Conservation (phyloP, 495 filamentous ascomycete species). For the Entonaema liquescens region DNA sequence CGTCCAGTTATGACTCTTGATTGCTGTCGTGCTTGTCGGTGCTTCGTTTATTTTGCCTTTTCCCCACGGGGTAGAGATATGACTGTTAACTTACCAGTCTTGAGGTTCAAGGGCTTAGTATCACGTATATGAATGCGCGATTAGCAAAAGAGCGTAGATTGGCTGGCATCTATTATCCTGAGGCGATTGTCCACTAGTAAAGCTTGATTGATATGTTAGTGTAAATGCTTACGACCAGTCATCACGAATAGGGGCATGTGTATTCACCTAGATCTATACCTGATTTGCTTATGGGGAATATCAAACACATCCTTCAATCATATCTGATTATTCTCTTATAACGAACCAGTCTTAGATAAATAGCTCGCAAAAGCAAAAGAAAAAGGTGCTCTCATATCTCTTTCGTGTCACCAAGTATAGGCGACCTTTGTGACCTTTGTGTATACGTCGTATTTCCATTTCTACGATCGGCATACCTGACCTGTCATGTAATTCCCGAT, state of each 20-base stretch:
- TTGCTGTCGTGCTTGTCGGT: constrained; percentile 18
- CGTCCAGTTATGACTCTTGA: background rate
- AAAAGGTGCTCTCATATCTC: too few relatives aligned
- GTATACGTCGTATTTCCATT: constrained; percentile 6
- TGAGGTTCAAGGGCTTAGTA: background rate
- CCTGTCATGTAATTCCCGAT: background rate
- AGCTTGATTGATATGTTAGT: background rate
- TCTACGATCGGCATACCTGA: constrained; percentile 22
- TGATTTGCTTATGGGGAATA: background rate
- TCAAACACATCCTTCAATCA: background rate
- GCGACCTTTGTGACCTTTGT: background rate
- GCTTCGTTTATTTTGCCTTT: constrained; percentile 1
- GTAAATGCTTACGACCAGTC: background rate
- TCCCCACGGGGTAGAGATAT: constrained; percentile 25
- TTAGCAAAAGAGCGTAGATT: background rate
- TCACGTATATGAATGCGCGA: background rate
- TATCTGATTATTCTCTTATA: background rate
- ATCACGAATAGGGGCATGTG: background rate
- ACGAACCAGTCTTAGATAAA: background rate
- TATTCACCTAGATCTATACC: background rate
- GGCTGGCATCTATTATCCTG: background rate
- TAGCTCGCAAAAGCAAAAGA: background rate
- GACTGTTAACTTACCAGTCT: background rate
- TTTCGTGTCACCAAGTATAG: constrained; percentile 6
- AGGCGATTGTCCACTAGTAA: background rate